Evolutionary conservation across 1,139 yeast species (phyloP).

Genomic region (Debaryomyces subglobosus): DNA sequence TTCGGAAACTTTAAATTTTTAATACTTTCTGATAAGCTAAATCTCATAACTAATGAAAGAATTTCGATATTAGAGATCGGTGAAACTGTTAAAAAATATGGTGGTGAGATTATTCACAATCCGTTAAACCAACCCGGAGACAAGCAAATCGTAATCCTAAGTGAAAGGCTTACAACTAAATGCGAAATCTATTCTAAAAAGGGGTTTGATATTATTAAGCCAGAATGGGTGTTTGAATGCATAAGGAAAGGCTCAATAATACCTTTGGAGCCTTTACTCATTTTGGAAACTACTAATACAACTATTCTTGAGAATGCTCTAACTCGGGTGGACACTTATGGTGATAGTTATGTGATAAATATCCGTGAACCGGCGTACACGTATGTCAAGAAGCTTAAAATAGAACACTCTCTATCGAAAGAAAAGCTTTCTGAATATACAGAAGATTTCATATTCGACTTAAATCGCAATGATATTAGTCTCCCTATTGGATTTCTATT

Average conservation of each 20-base stretch:
- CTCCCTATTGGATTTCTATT: slow-evolving; percentile 27
- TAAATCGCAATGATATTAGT: slow-evolving; percentile 14
- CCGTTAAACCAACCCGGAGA: slow-evolving; percentile 16
- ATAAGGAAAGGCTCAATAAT: slow-evolving; percentile 45
- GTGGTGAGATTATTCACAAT: slow-evolving; percentile 45
- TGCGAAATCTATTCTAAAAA: slow-evolving; percentile 44
- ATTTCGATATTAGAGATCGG: slow-evolving; percentile 38
- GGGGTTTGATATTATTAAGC: slow-evolving; percentile 64
- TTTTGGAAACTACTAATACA: slow-evolving; percentile 33
- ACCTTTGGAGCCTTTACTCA: slow-evolving; percentile 62
- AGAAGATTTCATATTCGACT: slow-evolving; percentile 12
- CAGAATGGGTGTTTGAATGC: slow-evolving; percentile 76
- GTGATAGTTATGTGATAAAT: slow-evolving; percentile 54
- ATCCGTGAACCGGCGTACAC: slow-evolving; percentile 15
- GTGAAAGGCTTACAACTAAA: slow-evolving; percentile 53
- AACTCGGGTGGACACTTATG: slow-evolving; percentile 48
- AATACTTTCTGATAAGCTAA: slow-evolving; percentile 47
- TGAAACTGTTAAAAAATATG: slow-evolving; percentile 45
- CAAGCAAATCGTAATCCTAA: slow-evolving; percentile 40
- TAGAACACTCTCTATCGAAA: slow-evolving; percentile 11
- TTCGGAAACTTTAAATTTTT: slow-evolving; percentile 33
- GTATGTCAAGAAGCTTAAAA: slow-evolving; percentile 6
- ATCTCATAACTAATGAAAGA: slow-evolving; percentile 27
- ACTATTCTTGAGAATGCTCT: slow-evolving; percentile 15
- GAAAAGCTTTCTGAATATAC: slow-evolving; percentile 13